Conservation (phyloP, 352 stramenopile genomes). For the Peronosclerospora sorghi region DNA sequence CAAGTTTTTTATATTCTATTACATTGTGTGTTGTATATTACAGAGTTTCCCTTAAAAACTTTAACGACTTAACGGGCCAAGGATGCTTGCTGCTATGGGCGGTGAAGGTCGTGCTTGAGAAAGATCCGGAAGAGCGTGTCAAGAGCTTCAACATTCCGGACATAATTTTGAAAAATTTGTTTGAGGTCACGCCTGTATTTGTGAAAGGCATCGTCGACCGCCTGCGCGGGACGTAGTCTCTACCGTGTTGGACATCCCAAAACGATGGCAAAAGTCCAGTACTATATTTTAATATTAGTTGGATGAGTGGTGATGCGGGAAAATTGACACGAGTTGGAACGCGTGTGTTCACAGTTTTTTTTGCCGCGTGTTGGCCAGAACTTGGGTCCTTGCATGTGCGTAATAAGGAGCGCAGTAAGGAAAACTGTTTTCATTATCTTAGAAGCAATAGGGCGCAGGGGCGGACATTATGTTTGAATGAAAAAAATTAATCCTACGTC, state of each 20-base stretch:
- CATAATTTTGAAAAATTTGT: conserved; percentile 84
- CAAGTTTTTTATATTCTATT: conserved; percentile 4
- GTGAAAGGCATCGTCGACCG: conserved; percentile 79
- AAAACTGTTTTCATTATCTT: no score
- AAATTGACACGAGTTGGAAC: no score
- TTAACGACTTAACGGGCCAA: conserved; percentile 54
- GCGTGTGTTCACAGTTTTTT: no score
- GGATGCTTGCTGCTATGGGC: conserved; percentile 75
- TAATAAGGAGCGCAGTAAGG: no score
- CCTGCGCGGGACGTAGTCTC: conserved; percentile 35
- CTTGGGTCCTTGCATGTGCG: no score
- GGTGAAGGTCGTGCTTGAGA: conserved; percentile 72
- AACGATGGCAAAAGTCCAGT: neutral
- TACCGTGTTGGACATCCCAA: conserved; percentile 7
- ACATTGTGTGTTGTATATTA: conserved; percentile 1
- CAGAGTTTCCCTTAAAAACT: conserved; percentile 72
- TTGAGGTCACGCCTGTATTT: conserved; percentile 76
- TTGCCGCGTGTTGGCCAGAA: no score
- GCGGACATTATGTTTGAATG: no score
- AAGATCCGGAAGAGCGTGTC: conserved; percentile 55
- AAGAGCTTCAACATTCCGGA: conserved; percentile 77
- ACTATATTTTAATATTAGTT: no score
- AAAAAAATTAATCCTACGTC: no score
- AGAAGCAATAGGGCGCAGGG: no score
- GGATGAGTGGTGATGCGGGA: no score